Conservation (phyloP, 768 basidiomycete genomes). For the Mycena vulgaris region DNA sequence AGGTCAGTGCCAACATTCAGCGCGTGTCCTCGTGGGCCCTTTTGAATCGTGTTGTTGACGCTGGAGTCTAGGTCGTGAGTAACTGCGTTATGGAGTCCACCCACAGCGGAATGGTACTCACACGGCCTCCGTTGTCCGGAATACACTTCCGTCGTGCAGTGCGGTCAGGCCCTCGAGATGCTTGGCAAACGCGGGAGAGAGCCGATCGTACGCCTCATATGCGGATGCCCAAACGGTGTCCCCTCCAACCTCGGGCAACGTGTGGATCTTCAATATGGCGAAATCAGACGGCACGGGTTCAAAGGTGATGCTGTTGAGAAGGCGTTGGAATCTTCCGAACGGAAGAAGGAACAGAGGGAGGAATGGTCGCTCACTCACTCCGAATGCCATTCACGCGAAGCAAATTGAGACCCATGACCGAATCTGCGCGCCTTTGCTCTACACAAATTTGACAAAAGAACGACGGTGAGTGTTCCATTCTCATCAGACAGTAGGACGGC, state of each 20-base stretch:
- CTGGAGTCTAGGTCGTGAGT: too few relatives aligned
- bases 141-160: too few relatives aligned
- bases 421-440: constrained; percentile 15
- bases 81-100: too few relatives aligned
- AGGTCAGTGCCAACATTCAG: too few relatives aligned
- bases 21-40: too few relatives aligned
- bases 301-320: constrained; percentile 53
- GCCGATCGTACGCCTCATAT: too few relatives aligned
- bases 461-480: constrained; percentile 10
- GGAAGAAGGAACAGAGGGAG: constrained; percentile 4
- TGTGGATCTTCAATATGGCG: constrained; percentile 39
- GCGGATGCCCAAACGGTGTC: constrained; percentile 15
- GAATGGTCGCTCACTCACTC: constrained; percentile 37
- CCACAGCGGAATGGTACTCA: too few relatives aligned
- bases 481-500: constrained; percentile 12
- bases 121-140: too few relatives aligned
- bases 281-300: constrained; percentile 63
- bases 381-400: constrained; percentile 35
- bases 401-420: constrained; percentile 15
- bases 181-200: too few relatives aligned
- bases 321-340: constrained; percentile 7
- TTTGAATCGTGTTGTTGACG: too few relatives aligned
- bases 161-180: too few relatives aligned
- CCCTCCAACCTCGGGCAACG: constrained; percentile 44
- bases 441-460: constrained; percentile 12